Conservation (phyloP, 768 basidiomycete species). For the Tulasnella sp. region DNA sequence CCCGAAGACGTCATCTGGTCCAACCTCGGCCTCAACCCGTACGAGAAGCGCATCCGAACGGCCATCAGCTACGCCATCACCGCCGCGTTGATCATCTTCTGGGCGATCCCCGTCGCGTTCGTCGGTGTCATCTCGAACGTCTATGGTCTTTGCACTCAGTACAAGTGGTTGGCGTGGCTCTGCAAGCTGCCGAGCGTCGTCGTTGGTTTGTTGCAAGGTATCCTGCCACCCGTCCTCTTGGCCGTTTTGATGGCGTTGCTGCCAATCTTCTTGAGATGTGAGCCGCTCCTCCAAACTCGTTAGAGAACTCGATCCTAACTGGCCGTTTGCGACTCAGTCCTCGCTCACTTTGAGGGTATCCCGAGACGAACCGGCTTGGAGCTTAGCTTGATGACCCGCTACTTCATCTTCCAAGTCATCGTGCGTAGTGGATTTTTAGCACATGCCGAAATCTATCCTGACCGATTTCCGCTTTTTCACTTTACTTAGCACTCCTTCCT, state of each 20-base stretch:
- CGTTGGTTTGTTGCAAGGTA: constrained; percentile 85
- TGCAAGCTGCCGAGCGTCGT: constrained; percentile 66
- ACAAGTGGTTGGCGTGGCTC: constrained; percentile 81
- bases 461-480: too few species aligned
- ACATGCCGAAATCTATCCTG: too few species aligned
- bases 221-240: constrained; percentile 83
- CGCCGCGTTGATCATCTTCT: constrained; percentile 78
- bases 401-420: constrained; percentile 88
- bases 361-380: constrained; percentile 83
- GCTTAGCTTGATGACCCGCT: constrained; percentile 83
- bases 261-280: constrained; percentile 73
- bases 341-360: constrained; percentile 87
- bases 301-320: too few species aligned
- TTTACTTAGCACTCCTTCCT: constrained; percentile 99
- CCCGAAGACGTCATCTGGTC: constrained; percentile 92
- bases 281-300: too few species aligned
- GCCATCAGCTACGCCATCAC: constrained; percentile 75
- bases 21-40: constrained; percentile 82
- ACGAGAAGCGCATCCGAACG: constrained; percentile 72
- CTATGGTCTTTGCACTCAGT: constrained; percentile 62
- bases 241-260: constrained; percentile 91
- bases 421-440: too few species aligned
- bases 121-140: constrained; percentile 88
- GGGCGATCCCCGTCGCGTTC: constrained; percentile 87
- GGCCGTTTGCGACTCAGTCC: constrained; percentile 44